These are phyloP conservation scores for Zygotorulaspora mrakii DNA, from an alignment of 1,139 yeast species.

Conservation along the genomic window DNA sequence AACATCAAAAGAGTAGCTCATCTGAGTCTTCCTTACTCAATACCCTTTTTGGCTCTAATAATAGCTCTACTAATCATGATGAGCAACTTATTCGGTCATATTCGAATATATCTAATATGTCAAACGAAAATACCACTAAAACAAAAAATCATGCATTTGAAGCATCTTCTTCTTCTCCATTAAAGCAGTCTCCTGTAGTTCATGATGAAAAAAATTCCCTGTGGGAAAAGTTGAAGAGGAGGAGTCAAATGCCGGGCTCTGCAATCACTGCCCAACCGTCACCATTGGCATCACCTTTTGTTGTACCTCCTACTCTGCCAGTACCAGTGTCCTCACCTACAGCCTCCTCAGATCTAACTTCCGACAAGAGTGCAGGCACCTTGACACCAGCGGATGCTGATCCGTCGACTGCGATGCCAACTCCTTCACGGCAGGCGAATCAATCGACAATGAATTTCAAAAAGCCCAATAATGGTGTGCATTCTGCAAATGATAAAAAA, in stretches of 20 bases:
- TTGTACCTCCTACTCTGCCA: slow-evolving; percentile 8
- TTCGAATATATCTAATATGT: slow-evolving; percentile 13
- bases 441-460: neutral
- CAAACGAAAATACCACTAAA: slow-evolving; percentile 19
- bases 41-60: slow-evolving; percentile 31
- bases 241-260: slow-evolving; percentile 22
- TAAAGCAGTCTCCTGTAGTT: slow-evolving; percentile 14
- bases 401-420: slow-evolving; percentile 9
- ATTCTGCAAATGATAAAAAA: neutral
- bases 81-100: slow-evolving; percentile 9
- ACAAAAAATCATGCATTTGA: slow-evolving; percentile 9
- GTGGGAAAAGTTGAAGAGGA: slow-evolving; percentile 34
- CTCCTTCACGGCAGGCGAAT: slow-evolving; percentile 8
- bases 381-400: slow-evolving; percentile 9
- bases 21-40: slow-evolving; percentile 49
- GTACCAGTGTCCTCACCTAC: slow-evolving; percentile 9
- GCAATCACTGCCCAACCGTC: slow-evolving; percentile 9
- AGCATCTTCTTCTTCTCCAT: slow-evolving; percentile 14
- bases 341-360: slow-evolving; percentile 4
- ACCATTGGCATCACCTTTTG: slow-evolving; percentile 3
- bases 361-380: slow-evolving; percentile 10
- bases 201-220: slow-evolving; percentile 29
- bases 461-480: neutral
- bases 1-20: slow-evolving; percentile 55
- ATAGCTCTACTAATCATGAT: slow-evolving; percentile 8